phyloP scores from a whole-genome alignment of 306 rosid species.

The Nissolia schottii region DNA sequence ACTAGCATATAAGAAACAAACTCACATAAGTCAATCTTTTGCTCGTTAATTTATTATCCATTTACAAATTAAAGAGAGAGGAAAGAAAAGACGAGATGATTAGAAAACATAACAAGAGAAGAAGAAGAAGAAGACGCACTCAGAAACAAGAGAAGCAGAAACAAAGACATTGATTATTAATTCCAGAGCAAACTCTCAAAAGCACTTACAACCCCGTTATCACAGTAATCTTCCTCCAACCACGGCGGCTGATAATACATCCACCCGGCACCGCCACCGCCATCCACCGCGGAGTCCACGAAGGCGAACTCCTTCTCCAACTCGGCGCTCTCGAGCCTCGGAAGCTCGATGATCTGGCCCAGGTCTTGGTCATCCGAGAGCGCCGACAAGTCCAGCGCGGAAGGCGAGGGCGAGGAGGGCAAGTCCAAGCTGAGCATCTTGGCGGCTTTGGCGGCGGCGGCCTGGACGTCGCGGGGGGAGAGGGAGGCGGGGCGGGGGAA shows the following conservation, averaged over 20 bases:
- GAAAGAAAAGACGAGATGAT: background rate
- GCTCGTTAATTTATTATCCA: constrained; percentile 22
- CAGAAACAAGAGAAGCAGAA: background rate
- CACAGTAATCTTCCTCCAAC: constrained; percentile 38
- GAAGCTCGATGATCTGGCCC: constrained; percentile 67
- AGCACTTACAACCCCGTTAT: constrained; percentile 10
- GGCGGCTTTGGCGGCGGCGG: constrained; percentile 87
- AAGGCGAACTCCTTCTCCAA: constrained; percentile 55
- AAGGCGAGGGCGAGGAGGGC: background rate
- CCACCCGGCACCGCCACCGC: too few relatives aligned
- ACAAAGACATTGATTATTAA: background rate
- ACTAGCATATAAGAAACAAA: too few relatives aligned
- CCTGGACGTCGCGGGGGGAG: constrained; percentile 80
- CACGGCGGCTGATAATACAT: constrained; percentile 57
- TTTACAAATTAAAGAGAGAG: constrained; percentile 34
- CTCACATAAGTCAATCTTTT: too few relatives aligned
- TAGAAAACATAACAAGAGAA: background rate
- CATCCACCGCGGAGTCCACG: constrained; percentile 46
- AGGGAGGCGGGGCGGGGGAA: constrained; percentile 83
- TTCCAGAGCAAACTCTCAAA: constrained; percentile 27
- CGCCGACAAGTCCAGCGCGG: constrained; percentile 28
- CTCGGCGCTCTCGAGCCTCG: constrained; percentile 44
- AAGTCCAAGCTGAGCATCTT: constrained; percentile 52
- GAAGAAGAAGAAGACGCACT: background rate
- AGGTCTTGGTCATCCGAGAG: constrained; percentile 49